phyloP scores from a whole-genome alignment of 2,329 filamentous ascomycete species.

The Furcasterigmium furcatum region DNA sequence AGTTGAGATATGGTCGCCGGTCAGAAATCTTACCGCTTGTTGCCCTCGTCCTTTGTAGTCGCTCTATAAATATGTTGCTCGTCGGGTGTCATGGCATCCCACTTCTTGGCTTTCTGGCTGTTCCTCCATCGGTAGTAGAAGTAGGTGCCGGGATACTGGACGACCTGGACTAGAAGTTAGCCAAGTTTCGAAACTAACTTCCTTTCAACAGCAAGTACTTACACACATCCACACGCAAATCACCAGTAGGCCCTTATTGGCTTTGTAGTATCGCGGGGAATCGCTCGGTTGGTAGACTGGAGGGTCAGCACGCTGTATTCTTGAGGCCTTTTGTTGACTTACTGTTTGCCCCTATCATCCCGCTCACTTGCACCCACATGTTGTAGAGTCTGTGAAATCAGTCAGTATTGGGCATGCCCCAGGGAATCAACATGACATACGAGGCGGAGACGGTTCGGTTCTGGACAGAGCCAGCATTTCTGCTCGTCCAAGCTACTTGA shows the following conservation, averaged over 20 bases:
- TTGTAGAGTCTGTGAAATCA: conserved; percentile 29
- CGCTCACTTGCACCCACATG: conserved; percentile 9
- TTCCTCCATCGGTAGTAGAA: conserved; percentile 36
- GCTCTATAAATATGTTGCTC: conserved; percentile 37
- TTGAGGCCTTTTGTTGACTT: too few species aligned
- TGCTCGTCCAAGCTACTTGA: conserved; percentile 54
- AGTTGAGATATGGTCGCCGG: accelerated
- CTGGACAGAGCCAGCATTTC: conserved; percentile 42
- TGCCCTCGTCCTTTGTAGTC: conserved; percentile 41
- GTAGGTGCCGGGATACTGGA: conserved; percentile 31
- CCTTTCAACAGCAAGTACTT: too few species aligned
- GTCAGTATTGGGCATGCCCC: conserved; percentile 43
- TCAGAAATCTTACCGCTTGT: conserved; percentile 34
- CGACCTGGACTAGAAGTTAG: conserved; percentile 22
- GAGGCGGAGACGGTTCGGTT: conserved; percentile 30
- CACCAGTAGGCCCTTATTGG: conserved; percentile 31
- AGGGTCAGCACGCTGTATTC: conserved; percentile 10
- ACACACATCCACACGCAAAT: conserved; percentile 35
- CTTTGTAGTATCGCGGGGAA: conserved; percentile 31
- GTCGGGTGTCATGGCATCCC: conserved; percentile 33
- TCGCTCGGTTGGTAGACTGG: conserved; percentile 31
- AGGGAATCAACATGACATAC: conserved; percentile 25
- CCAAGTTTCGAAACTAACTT: not conserved
- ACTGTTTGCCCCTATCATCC: conserved; percentile 30
- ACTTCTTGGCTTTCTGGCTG: conserved; percentile 28